These are phyloP conservation scores for Leishmania martiniquensis DNA, from an alignment of 208 protist genomes.

Conservation along the genomic window DNA sequence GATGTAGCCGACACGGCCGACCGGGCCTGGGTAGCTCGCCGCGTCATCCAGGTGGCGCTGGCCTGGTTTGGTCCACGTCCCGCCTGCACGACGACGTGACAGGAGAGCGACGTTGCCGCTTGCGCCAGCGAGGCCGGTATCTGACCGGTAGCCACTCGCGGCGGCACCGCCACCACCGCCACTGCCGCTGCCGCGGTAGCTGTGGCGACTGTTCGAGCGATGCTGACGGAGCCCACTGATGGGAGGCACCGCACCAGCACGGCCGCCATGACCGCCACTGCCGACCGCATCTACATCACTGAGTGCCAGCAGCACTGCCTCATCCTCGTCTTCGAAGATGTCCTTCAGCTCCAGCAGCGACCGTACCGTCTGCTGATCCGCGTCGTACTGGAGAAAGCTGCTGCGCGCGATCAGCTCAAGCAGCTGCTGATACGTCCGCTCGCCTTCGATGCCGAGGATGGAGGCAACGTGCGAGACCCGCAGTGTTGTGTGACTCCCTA, in stretches of 20 bases:
- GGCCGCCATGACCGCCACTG: not conserved
- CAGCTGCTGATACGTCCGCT: conserved; percentile 8
- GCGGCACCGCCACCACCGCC: not conserved
- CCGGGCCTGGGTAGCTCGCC: conserved; percentile 21
- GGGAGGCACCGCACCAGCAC: not conserved
- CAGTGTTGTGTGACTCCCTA: conserved; percentile 33
- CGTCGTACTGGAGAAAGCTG: conserved; percentile 23
- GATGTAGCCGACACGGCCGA: conserved; percentile 70
- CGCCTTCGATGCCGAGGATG: conserved; percentile 47
- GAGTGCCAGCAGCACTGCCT: conserved; percentile 23
- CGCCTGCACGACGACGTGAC: conserved; percentile 23
- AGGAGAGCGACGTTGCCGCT: conserved; percentile 7
- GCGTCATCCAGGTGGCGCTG: conserved; percentile 27
- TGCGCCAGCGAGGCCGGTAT: not conserved
- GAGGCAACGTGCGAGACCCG: conserved; percentile 46
- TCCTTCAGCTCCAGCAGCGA: conserved; percentile 1
- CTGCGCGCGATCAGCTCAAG: conserved; percentile 27
- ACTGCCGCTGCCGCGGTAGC: conserved; percentile 10
- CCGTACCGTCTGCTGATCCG: conserved; percentile 20
- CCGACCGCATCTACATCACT: conserved; percentile 23
- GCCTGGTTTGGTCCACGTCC: conserved; percentile 28
- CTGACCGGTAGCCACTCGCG: conserved; percentile 25
- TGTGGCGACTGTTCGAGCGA: conserved; percentile 31
- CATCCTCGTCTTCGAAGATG: conserved; percentile 15
- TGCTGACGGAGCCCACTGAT: conserved; percentile 12